Conservation (phyloP, 257 asterid genomes). For the Sherardia arvensis region DNA sequence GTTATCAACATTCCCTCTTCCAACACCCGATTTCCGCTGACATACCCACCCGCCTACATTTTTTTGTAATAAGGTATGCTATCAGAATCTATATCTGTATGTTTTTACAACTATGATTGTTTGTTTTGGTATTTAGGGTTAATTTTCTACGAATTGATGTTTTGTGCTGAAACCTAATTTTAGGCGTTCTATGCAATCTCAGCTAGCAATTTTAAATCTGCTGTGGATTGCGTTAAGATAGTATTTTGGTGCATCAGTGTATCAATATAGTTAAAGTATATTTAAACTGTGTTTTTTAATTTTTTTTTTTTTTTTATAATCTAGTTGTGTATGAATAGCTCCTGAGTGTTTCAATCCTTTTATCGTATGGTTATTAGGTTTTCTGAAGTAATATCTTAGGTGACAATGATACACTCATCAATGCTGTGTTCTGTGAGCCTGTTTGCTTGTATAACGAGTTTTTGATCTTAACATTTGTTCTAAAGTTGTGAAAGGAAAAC, state of each 20-base stretch:
- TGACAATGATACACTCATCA: neutral
- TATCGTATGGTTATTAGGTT: neutral
- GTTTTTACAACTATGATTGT: neutral
- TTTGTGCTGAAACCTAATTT: neutral
- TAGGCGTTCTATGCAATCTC: neutral
- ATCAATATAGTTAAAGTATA: no score
- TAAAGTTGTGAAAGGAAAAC: slow-evolving; percentile 13
- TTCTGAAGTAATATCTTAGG: neutral
- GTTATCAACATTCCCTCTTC: neutral
- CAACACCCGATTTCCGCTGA: neutral
- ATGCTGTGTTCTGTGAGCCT: neutral
- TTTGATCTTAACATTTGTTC: slow-evolving; percentile 10
- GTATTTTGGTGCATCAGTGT: neutral
- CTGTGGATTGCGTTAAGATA: neutral
- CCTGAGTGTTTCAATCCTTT: neutral
- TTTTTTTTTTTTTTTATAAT: no score
- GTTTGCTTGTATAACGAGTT: neutral
- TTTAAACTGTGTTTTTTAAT: no score
- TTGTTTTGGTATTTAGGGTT: neutral
- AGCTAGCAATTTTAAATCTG: neutral
- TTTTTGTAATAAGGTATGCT: neutral
- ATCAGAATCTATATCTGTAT: neutral
- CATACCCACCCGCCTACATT: neutral
- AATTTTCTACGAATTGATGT: neutral
- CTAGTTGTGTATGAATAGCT: neutral